Evolutionary conservation across 1,284 basidiomycete species (phyloP), one percentile per base, ranked within the genome.

Genomic region (Hypsizygus ulmarius): DNA sequence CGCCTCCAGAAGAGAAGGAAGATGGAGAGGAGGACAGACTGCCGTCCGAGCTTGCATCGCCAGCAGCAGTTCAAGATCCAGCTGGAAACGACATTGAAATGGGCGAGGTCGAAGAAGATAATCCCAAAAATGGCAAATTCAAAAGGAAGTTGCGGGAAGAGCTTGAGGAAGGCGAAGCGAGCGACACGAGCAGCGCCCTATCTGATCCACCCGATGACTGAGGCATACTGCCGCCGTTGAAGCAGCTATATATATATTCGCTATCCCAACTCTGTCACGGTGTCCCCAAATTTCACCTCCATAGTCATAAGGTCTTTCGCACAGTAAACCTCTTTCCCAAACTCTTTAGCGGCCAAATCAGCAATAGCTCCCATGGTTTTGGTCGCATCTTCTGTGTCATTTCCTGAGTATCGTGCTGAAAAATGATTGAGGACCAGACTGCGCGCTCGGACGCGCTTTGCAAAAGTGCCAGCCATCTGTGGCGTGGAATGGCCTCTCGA

Each of bases 401-500:
- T 71, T 10, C 81, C 81, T 0, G 77, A 68, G 59, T 84, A 84
- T 48, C 79, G 71, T 16, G 86, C 67, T 36, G 86, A 89, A 61
- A 96, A 94, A 64, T 97, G 93, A 62, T 95, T 97, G 50, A 97
- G 70, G 18, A 89, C 72, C 9, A 97, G 74, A 47, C 72, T 74
- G 46, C 70, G 73, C 11, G 92, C 91, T 11, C 74, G 61, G 39
- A 93, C 81, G 2, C 65, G 67, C 57, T 74, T 79, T 1, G 90
- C 94, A 64, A 97, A 96, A 16, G 73, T 73, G 6, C 88, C 94
- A 12, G 93, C 94, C 80, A 94, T 90, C 56, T 90, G 87, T 0
- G 94, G 93, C 5, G 94, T 97, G 9, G 92, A 94, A 68, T 97
- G 94, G 0, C 94, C 94, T 59, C 91, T 79, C 4, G 81, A 82